These are phyloP conservation scores for Talaromyces trachyspermus DNA, from an alignment of 495 filamentous ascomycete species.

Conservation along the genomic window DNA sequence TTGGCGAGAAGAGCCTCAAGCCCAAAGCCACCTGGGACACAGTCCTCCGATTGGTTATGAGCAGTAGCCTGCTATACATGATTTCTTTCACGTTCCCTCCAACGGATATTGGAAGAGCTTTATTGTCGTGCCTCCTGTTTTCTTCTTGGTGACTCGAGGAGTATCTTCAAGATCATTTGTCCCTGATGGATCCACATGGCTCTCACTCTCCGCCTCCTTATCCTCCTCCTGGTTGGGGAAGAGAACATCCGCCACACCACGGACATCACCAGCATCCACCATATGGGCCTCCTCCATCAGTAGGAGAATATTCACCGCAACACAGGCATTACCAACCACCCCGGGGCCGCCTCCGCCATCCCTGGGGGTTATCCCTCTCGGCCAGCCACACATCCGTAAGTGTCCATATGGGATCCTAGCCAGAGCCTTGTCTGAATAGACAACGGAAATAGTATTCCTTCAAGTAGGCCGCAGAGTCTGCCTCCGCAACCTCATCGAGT, in stretches of 20 bases:
- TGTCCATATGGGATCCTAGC: neutral
- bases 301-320: no score
- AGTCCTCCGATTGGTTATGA: no score
- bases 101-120: no score
- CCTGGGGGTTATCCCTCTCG: neutral
- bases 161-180: no score
- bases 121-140: no score
- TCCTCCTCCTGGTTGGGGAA: slow-evolving; percentile 5
- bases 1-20: no score
- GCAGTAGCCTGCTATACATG: no score
- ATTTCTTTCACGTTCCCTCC: no score
- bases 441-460: slow-evolving; percentile 1
- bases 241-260: slow-evolving; percentile 1
- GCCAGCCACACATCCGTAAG: slow-evolving; percentile 1
- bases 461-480: slow-evolving; percentile 3
- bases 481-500: slow-evolving; percentile 1
- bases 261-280: slow-evolving; percentile 2
- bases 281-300: neutral
- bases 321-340: no score
- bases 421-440: neutral
- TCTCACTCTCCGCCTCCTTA: neutral
- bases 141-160: no score
- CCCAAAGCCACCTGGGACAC: no score
- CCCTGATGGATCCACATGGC: slow-evolving; percentile 5
- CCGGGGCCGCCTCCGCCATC: neutral